Evolutionary conservation across 73 alveolate genomes (phyloP).

Genomic region (Tetrahymena malaccensis): DNA sequence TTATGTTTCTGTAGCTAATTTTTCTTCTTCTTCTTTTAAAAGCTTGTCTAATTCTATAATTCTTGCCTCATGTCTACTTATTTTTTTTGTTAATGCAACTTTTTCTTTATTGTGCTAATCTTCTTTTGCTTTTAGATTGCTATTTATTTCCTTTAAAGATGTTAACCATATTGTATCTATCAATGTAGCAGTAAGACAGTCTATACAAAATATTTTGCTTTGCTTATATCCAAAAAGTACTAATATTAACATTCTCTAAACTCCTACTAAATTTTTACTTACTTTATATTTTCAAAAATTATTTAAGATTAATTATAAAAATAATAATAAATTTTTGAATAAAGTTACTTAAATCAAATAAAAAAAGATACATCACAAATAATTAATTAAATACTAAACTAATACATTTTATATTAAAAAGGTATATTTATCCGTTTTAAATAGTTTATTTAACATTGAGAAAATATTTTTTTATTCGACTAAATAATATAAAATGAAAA

Average conservation of each 20-base stretch:
- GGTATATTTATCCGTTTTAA: neutral
- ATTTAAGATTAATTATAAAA: too few relatives aligned
- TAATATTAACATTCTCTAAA: conserved; percentile 17
- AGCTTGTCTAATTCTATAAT: conserved; percentile 1
- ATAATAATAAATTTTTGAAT: too few relatives aligned
- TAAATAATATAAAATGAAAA: too few relatives aligned
- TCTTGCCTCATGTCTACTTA: conserved; percentile 11
- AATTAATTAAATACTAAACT: too few relatives aligned
- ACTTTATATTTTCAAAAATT: neutral
- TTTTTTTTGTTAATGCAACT: neutral
- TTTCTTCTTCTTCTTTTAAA: conserved; percentile 15
- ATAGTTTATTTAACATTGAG: too few relatives aligned
- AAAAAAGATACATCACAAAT: neutral
- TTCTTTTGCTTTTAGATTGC: conserved; percentile 22
- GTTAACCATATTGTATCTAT: conserved; percentile 34
- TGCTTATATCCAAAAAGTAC: conserved; percentile 34
- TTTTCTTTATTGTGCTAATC: conserved; percentile 30
- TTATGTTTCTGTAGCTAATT: neutral
- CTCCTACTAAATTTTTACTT: neutral
- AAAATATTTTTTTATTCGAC: too few relatives aligned
- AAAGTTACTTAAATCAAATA: neutral
- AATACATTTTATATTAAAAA: too few relatives aligned
- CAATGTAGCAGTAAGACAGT: conserved; percentile 12
- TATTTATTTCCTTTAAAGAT: conserved; percentile 29
- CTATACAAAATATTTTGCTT: conserved; percentile 26